phyloP scores from a whole-genome alignment of 225 moss, liverwort and hornwort species.

The Climacium dendroides region DNA sequence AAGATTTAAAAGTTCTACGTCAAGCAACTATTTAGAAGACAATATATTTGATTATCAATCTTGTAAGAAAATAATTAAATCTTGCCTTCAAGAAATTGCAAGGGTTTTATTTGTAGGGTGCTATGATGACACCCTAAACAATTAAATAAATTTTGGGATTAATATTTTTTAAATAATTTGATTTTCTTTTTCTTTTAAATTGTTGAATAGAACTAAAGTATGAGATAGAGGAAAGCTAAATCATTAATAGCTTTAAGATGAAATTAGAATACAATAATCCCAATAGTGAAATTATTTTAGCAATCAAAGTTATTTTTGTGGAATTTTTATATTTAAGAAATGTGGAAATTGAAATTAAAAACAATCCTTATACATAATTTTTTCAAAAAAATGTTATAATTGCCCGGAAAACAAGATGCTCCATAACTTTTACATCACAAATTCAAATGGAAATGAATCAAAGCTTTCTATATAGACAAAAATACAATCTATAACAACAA shows the following conservation, averaged over 20 bases:
- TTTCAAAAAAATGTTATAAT: not conserved
- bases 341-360: not conserved
- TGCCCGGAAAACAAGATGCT: not conserved
- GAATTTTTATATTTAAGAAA: not conserved
- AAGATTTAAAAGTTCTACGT: not conserved
- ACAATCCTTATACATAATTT: not conserved
- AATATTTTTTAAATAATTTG: not conserved
- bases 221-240: not conserved
- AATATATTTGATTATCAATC: not conserved
- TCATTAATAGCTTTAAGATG: not conserved
- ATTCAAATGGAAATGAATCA: not conserved
- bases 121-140: not conserved
- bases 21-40: not conserved
- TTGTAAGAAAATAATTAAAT: not conserved
- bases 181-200: not conserved
- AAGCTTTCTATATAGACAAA: too few relatives aligned
- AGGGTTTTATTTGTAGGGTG: not conserved
- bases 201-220: not conserved
- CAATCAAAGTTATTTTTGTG: not conserved
- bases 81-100: not conserved
- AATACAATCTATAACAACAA: too few relatives aligned
- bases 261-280: too few relatives aligned
- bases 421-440: not conserved
- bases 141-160: not conserved
- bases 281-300: fast-evolving